Evolutionary conservation across 2,329 filamentous ascomycete genomes (phyloP).

Genomic region (Raffaelea arxii): DNA sequence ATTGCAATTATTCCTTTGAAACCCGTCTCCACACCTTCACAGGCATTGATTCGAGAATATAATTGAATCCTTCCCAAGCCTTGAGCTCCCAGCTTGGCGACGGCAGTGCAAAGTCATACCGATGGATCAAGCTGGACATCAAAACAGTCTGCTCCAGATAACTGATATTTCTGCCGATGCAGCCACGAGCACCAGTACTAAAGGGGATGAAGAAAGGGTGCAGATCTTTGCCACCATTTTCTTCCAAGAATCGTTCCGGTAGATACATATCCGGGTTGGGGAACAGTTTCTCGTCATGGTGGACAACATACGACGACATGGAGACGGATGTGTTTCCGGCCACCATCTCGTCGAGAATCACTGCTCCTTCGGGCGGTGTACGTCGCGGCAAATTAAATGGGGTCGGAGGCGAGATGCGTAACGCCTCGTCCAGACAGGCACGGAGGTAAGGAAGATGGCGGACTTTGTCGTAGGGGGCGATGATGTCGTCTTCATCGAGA

Average conservation of each 20-base stretch:
- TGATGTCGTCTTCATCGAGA: neutral
- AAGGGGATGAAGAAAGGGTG: neutral
- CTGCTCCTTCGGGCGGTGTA: neutral
- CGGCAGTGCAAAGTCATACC: neutral
- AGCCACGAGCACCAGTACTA: neutral
- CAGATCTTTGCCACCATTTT: neutral
- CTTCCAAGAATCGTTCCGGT: neutral
- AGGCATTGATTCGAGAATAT: neutral
- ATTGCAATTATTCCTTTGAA: too few species aligned
- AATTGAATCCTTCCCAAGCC: neutral
- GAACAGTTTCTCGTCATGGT: constrained; percentile 8
- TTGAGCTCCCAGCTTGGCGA: neutral
- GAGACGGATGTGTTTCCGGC: constrained; percentile 23
- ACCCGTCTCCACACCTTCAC: neutral
- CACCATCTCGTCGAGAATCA: constrained; percentile 14
- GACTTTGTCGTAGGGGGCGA: constrained; percentile 11
- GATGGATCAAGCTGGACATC: neutral
- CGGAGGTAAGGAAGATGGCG: constrained; percentile 33
- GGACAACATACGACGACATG: constrained; percentile 25
- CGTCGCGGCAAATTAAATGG: constrained; percentile 4
- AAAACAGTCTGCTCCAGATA: neutral
- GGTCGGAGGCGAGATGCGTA: constrained; percentile 31
- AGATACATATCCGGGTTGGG: neutral
- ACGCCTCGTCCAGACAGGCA: constrained; percentile 36
- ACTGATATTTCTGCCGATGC: neutral